Evolutionary conservation across 2,329 filamentous ascomycete species (phyloP).

Genomic region (Emericellopsis cladophorae): DNA sequence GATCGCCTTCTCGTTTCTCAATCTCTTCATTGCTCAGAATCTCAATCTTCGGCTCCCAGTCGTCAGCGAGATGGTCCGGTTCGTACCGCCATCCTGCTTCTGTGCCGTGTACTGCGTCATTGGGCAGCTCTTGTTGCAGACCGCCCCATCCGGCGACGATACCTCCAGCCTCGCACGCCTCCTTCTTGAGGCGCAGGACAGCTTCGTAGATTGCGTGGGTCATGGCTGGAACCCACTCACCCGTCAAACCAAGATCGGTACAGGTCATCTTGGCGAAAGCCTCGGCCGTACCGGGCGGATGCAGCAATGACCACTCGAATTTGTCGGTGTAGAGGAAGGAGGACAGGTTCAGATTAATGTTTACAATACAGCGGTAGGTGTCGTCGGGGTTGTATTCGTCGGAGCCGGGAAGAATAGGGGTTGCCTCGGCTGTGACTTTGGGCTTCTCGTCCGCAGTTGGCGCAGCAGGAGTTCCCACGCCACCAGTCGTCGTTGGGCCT

Average conservation of each 20-base stretch:
- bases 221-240: slow-evolving; percentile 90
- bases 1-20: slow-evolving; percentile 88
- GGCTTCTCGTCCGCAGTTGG: slow-evolving; percentile 17
- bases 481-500: slow-evolving; percentile 29
- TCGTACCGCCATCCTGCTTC: slow-evolving; percentile 95
- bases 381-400: slow-evolving; percentile 83
- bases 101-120: slow-evolving; percentile 70
- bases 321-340: slow-evolving; percentile 92
- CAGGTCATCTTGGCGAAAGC: slow-evolving; percentile 88
- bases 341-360: slow-evolving; percentile 79
- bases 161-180: slow-evolving; percentile 84
- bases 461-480: slow-evolving; percentile 32
- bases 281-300: slow-evolving; percentile 84
- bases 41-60: slow-evolving; percentile 77
- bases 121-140: slow-evolving; percentile 57
- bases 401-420: slow-evolving; percentile 44
- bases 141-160: slow-evolving; percentile 62
- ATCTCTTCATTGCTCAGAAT: slow-evolving; percentile 88
- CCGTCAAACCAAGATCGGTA: slow-evolving; percentile 75
- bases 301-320: slow-evolving; percentile 92
- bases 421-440: slow-evolving; percentile 58
- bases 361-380: slow-evolving; percentile 86
- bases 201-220: slow-evolving; percentile 96
- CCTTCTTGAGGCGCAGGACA: slow-evolving; percentile 84
- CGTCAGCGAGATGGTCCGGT: slow-evolving; percentile 72